Percentiles rank a stretch among this genome's conserved stretches.
These are phyloP conservation scores for Calonectria honghensis DNA, from an alignment of 2,329 filamentous ascomycete species.

Conservation along the genomic window DNA sequence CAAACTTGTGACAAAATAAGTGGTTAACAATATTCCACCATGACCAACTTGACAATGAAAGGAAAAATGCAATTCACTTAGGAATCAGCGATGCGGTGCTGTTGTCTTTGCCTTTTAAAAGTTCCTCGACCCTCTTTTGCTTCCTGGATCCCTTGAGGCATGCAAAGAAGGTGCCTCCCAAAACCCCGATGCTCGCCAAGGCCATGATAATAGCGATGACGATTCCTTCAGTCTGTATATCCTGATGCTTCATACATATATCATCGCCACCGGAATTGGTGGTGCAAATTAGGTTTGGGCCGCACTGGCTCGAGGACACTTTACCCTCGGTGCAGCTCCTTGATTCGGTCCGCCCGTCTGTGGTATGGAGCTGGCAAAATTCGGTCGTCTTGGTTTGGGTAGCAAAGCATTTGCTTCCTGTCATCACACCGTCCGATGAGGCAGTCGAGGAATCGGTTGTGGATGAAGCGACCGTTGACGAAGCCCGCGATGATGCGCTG, in stretches of 20 bases:
- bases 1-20: not conserved
- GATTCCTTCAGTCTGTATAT: constrained; percentile 32
- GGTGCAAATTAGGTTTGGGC: constrained; percentile 27
- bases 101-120: not conserved
- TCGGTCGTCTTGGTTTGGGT: constrained; percentile 14
- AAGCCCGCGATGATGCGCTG: constrained; percentile 6
- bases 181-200: not conserved
- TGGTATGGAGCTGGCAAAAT: constrained; percentile 24
- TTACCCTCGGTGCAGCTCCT: constrained; percentile 17
- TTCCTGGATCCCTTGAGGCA: constrained; percentile 17
- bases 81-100: constrained; percentile 19
- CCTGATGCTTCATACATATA: constrained; percentile 30
- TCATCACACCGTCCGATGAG: constrained; percentile 16
- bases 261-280: constrained; percentile 24
- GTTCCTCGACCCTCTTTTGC: constrained; percentile 6
- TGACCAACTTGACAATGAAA: not conserved
- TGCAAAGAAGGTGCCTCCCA: constrained; percentile 18
- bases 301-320: constrained; percentile 26
- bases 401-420: constrained; percentile 27
- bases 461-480: not conserved
- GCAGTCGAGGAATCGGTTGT: not conserved
- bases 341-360: constrained; percentile 16
- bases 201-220: constrained; percentile 28
- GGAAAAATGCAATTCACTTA: constrained; percentile 2
- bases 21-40: not conserved